These are phyloP conservation scores for Pseudocercospora crystallina DNA, from an alignment of 2,329 filamentous ascomycete species.

Conservation along the genomic window DNA sequence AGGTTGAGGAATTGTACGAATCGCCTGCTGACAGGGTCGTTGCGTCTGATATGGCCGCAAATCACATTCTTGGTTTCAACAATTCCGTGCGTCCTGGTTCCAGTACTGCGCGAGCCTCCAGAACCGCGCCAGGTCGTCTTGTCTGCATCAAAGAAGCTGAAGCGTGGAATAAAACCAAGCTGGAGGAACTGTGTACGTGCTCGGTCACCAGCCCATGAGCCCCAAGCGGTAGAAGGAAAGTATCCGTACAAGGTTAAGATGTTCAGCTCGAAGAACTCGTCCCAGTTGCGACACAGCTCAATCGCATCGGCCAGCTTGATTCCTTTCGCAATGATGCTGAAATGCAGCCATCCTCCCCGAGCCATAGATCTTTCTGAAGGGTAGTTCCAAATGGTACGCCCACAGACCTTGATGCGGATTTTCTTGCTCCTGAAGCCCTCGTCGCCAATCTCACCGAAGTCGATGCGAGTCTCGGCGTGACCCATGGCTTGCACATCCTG, in stretches of 20 bases:
- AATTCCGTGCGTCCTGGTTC: slow-evolving; percentile 36
- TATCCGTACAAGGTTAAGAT: slow-evolving; percentile 47
- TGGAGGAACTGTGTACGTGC: slow-evolving; percentile 43
- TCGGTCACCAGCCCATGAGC: slow-evolving; percentile 42
- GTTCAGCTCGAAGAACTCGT: slow-evolving; percentile 52
- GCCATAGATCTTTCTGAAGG: slow-evolving; percentile 49
- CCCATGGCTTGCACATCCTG: background rate
- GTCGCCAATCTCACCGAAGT: slow-evolving; percentile 40
- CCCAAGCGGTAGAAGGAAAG: slow-evolving; percentile 51
- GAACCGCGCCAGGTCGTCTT: slow-evolving; percentile 14
- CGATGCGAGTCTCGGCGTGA: slow-evolving; percentile 27
- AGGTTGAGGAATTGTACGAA: slow-evolving; percentile 47
- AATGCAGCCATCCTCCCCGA: slow-evolving; percentile 52
- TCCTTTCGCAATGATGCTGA: slow-evolving; percentile 52
- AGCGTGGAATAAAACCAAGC: slow-evolving; percentile 42
- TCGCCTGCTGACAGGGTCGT: slow-evolving; percentile 42
- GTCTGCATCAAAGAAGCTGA: slow-evolving; percentile 36
- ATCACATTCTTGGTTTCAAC: slow-evolving; percentile 43
- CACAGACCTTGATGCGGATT: slow-evolving; percentile 49
- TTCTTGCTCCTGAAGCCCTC: slow-evolving; percentile 37
- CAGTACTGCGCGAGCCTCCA: slow-evolving; percentile 20
- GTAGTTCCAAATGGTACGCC: slow-evolving; percentile 53
- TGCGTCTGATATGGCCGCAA: slow-evolving; percentile 44
- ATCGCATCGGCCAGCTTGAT: slow-evolving; percentile 47
- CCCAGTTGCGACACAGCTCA: slow-evolving; percentile 52